Percentiles rank a stretch among this genome's conserved stretches.
phyloP scores from a whole-genome alignment of 2,329 filamentous ascomycete genomes.

The Calonectria ilicicola region DNA sequence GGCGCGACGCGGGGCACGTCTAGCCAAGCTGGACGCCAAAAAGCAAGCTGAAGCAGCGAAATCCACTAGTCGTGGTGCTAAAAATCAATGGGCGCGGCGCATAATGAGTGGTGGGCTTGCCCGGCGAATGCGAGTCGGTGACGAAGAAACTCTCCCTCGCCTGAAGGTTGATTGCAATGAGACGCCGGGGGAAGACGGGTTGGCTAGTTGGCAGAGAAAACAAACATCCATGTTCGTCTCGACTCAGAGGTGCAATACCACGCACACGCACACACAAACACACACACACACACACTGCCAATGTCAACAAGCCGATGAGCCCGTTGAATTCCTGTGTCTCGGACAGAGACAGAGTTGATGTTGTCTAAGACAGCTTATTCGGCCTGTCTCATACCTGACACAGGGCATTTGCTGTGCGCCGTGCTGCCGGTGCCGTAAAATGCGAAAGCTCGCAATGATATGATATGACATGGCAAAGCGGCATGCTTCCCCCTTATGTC shows the following conservation, averaged over 20 bases:
- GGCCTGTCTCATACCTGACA: neutral
- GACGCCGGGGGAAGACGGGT: neutral
- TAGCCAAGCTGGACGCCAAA: constrained; percentile 11
- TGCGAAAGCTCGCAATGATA: neutral
- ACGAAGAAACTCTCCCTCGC: neutral
- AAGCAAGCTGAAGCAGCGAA: constrained; percentile 19
- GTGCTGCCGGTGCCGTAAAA: neutral
- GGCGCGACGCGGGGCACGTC: constrained; percentile 5
- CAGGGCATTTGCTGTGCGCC: neutral
- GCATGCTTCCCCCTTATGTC: neutral
- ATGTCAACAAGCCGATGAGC: neutral
- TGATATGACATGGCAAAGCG: neutral
- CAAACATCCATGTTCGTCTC: neutral
- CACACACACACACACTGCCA: neutral
- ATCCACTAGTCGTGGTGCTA: constrained; percentile 20
- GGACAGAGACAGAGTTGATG: neutral
- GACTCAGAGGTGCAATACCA: constrained; percentile 1
- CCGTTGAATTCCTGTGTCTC: neutral
- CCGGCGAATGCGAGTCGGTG: neutral
- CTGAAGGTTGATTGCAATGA: neutral
- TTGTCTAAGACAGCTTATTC: neutral
- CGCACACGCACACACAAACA: too few species aligned
- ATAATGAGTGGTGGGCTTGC: neutral
- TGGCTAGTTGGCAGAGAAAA: neutral
- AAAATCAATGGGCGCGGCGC: constrained; percentile 1